Evolutionary conservation across 2,329 filamentous ascomycete genomes (phyloP).

Genomic region (Trichoderma hamatum): DNA sequence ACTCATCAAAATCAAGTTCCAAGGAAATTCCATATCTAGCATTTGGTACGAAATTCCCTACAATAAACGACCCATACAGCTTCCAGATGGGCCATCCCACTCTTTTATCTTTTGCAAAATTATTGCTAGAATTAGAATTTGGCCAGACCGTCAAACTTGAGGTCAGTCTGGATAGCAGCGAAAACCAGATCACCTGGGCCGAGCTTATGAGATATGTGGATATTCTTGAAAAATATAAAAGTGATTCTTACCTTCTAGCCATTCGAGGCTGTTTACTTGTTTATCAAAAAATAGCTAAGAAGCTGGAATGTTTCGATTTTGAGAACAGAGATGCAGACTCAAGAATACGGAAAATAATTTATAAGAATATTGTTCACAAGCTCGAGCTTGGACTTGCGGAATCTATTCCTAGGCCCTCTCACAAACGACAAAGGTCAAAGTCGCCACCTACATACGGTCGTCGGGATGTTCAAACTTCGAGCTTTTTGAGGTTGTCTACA

Average conservation of each 20-base stretch:
- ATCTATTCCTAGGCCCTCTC: constrained; percentile 1
- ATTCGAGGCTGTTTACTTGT: constrained; percentile 17
- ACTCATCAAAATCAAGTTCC: neutral
- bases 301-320: neutral
- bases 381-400: constrained; percentile 18
- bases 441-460: constrained; percentile 13
- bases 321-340: constrained; percentile 2
- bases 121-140: constrained; percentile 1
- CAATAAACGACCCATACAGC: neutral
- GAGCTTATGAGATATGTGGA: constrained; percentile 1
- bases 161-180: neutral
- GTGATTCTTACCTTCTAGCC: constrained; percentile 23
- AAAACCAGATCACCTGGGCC: neutral
- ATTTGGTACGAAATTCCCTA: constrained; percentile 2
- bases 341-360: constrained; percentile 13
- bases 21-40: constrained; percentile 5
- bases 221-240: neutral
- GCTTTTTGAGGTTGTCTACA: neutral
- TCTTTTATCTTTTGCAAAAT: constrained; percentile 6
- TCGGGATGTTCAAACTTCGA: too few species aligned
- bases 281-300: constrained; percentile 19
- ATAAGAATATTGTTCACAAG: constrained; percentile 19
- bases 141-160: neutral
- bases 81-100: constrained; percentile 9
- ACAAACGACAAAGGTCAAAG: constrained; percentile 22